These are phyloP conservation scores for Lotmaria passim DNA, from an alignment of 208 protist genomes.

Conservation along the genomic window DNA sequence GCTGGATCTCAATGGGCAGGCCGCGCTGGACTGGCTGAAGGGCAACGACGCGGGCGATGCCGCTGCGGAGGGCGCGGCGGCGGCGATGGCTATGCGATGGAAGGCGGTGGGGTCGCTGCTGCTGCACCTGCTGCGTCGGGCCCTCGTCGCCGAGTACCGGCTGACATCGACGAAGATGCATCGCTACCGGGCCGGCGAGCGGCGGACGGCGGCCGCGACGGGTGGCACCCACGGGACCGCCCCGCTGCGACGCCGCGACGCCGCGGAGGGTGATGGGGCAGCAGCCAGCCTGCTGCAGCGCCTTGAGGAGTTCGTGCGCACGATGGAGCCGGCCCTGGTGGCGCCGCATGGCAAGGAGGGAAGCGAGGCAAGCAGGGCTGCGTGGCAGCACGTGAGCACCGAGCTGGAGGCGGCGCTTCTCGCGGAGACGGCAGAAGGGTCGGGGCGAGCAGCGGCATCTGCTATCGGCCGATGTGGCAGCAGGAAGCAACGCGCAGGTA, in stretches of 20 bases:
- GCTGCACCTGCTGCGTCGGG: conserved; percentile 42
- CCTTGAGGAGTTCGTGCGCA: conserved; percentile 7
- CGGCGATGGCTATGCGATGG: conserved; percentile 31
- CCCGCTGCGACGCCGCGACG: not conserved
- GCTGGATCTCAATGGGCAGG: conserved; percentile 69
- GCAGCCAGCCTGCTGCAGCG: not conserved
- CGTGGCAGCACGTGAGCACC: conserved; percentile 5
- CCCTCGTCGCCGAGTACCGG: conserved; percentile 52
- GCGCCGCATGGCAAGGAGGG: not conserved
- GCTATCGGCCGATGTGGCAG: not conserved
- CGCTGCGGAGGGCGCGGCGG: not conserved
- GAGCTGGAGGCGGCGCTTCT: conserved; percentile 25
- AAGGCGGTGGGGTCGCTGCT: conserved; percentile 61
- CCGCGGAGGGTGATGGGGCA: conserved; percentile 1
- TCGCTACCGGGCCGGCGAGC: conserved; percentile 13
- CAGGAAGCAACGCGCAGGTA: not conserved
- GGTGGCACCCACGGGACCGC: not conserved
- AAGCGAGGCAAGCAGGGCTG: not conserved
- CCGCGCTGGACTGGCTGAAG: conserved; percentile 19
- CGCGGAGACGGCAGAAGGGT: conserved; percentile 10
- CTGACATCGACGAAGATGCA: conserved; percentile 40
- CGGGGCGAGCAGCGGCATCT: not conserved
- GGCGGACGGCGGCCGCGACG: not conserved
- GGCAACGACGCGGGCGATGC: not conserved
- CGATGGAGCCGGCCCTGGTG: conserved; percentile 8